Evolutionary conservation across 306 rosid species (phyloP), one percentile per base, ranked within the genome.

Genomic region (Abrus precatorius): DNA sequence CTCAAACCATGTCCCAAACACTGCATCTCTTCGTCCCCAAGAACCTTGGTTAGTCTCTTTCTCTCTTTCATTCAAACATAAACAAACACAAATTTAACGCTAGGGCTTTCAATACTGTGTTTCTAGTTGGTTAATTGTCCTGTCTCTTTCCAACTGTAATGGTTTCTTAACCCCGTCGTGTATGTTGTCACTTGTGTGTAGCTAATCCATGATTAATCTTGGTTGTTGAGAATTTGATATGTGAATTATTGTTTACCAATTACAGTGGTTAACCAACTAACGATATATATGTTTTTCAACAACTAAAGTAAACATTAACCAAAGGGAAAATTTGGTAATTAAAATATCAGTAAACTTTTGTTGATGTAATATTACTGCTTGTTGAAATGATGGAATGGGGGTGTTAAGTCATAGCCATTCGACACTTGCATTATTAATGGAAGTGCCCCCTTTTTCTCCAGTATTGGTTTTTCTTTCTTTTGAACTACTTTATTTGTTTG

Each of bases 1-100:
- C 43, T 32, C 33, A 14, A 75, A 61, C 90, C 71, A 92, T 94
- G 97, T 84, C 90, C 54, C 95, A 90, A 70, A 70, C 84, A 48
- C 77, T 76, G 44, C 83, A 82, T 77, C 88, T 88, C 63, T 4
- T 86, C 79, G 36, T 85, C 69, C 13, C 86, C 76, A 79, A 88
- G 28, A 85, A 80, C 77, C 45, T 69, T 60, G 92, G 97, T 92
- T 41, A 74, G 83, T 70, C 36, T 62, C 52, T 79, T 7, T 27
- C 70, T 67, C 59, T 62, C 2, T 49, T 2, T 20, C 20, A 20
- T 20, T 20, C 20, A 20, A 20, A 20, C 20, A 20, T 20, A 20
- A 20, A 20, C 20, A 67, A 61, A 30, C 28, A 11, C 66, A 38
- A 71, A 52, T 64, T 45, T 3, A 66, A 7, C 47, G 0, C 33